phyloP scores from a whole-genome alignment of 2,329 filamentous ascomycete genomes.

The Clonostachys solani region DNA sequence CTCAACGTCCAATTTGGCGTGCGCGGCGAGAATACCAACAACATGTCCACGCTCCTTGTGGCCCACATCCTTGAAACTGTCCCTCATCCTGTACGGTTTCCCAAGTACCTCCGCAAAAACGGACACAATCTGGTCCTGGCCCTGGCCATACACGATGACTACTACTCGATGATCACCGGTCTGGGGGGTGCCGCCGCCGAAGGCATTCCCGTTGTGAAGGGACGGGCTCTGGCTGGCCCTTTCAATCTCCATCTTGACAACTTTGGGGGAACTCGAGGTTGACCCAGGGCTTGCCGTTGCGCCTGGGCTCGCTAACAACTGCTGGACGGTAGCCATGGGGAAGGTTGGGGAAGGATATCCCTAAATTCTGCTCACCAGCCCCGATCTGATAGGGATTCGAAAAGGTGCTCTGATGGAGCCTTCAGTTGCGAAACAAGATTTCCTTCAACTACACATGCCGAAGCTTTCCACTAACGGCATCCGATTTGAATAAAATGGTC shows the following conservation, averaged over 20 bases:
- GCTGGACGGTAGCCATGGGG: slow-evolving; percentile 33
- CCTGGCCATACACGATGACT: slow-evolving; percentile 64
- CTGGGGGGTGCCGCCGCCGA: slow-evolving; percentile 37
- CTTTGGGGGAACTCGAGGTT: slow-evolving; percentile 12
- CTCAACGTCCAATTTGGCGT: slow-evolving; percentile 53
- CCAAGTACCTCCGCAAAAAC: slow-evolving; percentile 77
- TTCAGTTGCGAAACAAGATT: too few relatives aligned
- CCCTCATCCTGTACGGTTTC: slow-evolving; percentile 61
- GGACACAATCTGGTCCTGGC: slow-evolving; percentile 70
- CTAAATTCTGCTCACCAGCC: too few relatives aligned
- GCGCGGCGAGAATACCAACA: slow-evolving; percentile 56
- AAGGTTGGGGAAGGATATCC: neutral
- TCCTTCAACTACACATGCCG: too few relatives aligned
- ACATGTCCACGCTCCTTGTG: slow-evolving; percentile 58
- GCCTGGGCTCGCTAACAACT: slow-evolving; percentile 25
- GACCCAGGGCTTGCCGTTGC: slow-evolving; percentile 14
- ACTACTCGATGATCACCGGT: slow-evolving; percentile 54
- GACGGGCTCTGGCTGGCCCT: slow-evolving; percentile 24
- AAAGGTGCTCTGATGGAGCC: too few relatives aligned
- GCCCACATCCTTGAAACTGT: slow-evolving; percentile 48
- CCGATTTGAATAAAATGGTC: too few relatives aligned
- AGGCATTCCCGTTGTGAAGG: slow-evolving; percentile 28
- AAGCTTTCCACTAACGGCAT: too few relatives aligned
- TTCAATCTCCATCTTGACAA: slow-evolving; percentile 24
- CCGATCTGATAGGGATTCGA: too few relatives aligned